A percentile compares a stretch with the other conserved stretches of the same genome.
Evolutionary conservation across 73 alveolate genomes (phyloP).

Genomic region (Symbiodinium pilosum): DNA sequence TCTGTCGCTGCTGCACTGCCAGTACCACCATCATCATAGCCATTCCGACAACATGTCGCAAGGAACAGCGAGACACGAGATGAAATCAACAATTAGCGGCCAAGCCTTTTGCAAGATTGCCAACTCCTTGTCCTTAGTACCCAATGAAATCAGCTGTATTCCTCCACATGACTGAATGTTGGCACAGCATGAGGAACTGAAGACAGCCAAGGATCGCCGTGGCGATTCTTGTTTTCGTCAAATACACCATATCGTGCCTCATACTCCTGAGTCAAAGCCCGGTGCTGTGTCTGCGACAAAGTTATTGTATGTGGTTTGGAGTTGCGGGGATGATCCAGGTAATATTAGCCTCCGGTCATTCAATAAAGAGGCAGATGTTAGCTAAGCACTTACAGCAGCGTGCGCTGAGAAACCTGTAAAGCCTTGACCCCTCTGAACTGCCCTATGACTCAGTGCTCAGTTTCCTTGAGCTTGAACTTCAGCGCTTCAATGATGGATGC

Average conservation of each 20-base stretch:
- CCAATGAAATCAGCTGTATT: too few relatives aligned
- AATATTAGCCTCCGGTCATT: too few relatives aligned
- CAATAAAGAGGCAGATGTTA: too few relatives aligned
- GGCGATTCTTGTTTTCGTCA: conserved; percentile 80
- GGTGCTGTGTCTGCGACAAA: too few relatives aligned
- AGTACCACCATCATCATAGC: too few relatives aligned
- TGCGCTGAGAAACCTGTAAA: too few relatives aligned
- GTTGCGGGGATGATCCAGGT: too few relatives aligned
- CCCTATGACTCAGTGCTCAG: not conserved
- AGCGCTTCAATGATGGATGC: conserved; percentile 21
- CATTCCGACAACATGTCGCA: too few relatives aligned
- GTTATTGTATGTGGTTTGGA: too few relatives aligned
- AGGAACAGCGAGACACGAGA: too few relatives aligned
- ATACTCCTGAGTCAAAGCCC: conserved; percentile 30
- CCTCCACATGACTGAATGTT: not conserved
- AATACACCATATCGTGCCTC: conserved; percentile 49
- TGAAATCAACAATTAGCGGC: not conserved
- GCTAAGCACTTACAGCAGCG: too few relatives aligned
- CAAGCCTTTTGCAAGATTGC: conserved; percentile 63
- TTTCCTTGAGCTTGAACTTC: conserved; percentile 45
- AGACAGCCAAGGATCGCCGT: conserved; percentile 32
- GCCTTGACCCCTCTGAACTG: not conserved
- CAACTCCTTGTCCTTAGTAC: conserved; percentile 48
- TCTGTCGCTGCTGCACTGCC: too few relatives aligned
- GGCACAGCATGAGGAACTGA: not conserved